phyloP scores from a whole-genome alignment of 2,329 filamentous ascomycete genomes.

The Bimuria novae-zelandiae region DNA sequence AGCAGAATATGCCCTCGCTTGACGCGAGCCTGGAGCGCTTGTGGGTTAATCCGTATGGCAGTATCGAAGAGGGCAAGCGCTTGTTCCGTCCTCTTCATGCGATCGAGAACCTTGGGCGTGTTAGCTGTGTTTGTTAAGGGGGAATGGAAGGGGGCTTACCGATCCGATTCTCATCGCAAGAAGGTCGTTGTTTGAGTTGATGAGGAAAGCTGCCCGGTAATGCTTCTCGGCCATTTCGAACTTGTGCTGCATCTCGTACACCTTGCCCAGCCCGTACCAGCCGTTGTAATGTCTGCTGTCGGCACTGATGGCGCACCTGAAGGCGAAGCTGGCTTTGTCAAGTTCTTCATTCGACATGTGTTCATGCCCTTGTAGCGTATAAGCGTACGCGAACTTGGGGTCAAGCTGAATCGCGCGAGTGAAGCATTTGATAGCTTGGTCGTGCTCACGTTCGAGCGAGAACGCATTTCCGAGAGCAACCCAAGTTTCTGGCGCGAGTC shows the following conservation, averaged over 20 bases:
- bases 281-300: slow-evolving; percentile 94
- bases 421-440: slow-evolving; percentile 93
- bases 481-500: slow-evolving; percentile 93
- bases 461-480: slow-evolving; percentile 94
- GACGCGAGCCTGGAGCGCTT: slow-evolving; percentile 82
- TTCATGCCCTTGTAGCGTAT: slow-evolving; percentile 94
- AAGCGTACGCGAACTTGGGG: slow-evolving; percentile 90
- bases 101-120: slow-evolving; percentile 65
- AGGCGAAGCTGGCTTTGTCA: slow-evolving; percentile 87
- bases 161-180: slow-evolving; percentile 90
- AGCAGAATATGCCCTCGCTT: slow-evolving; percentile 89
- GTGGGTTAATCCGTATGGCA: slow-evolving; percentile 80
- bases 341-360: slow-evolving; percentile 96
- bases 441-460: slow-evolving; percentile 88
- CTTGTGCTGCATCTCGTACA: slow-evolving; percentile 88
- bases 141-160: slow-evolving; percentile 51
- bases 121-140: background rate
- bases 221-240: slow-evolving; percentile 90
- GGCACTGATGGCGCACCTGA: slow-evolving; percentile 81
- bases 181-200: slow-evolving; percentile 93
- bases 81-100: slow-evolving; percentile 77
- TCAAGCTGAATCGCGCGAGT: slow-evolving; percentile 90
- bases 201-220: slow-evolving; percentile 82
- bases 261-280: slow-evolving; percentile 85
- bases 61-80: slow-evolving; percentile 82